Conservation (phyloP, 164 flowering plant species). For the Piper betle region DNA sequence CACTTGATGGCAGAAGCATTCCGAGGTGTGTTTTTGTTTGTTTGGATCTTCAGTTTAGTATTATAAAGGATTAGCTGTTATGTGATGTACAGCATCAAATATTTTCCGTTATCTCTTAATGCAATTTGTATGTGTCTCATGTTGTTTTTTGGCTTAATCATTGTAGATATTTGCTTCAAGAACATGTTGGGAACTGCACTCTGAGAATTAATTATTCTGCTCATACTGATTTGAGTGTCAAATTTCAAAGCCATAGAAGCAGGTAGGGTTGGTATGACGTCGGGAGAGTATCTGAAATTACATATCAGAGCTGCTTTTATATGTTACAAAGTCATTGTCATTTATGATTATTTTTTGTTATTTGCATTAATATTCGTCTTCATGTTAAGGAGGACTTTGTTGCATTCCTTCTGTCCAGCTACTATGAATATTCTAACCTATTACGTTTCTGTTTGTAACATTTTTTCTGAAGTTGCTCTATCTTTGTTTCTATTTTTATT, state of each 20-base stretch:
- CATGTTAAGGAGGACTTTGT: no score
- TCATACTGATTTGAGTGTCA: conserved; percentile 83
- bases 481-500: no score
- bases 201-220: conserved; percentile 85
- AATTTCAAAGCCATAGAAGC: conserved; percentile 92
- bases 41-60: not conserved
- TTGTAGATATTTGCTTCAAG: conserved; percentile 78
- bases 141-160: not conserved
- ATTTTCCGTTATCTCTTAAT: not conserved
- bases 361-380: no score
- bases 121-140: not conserved
- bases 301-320: no score
- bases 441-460: no score
- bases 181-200: conserved; percentile 51
- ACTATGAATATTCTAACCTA: no score
- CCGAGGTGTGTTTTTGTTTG: conserved; percentile 47
- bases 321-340: no score
- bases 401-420: no score
- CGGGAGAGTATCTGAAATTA: no score
- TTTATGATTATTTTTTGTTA: no score
- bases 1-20: conserved; percentile 88
- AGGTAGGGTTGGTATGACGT: conserved; percentile 29
- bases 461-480: no score
- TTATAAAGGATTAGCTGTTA: not conserved
- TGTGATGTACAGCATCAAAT: not conserved